Base-by-base conservation (phyloP, 139 green algal species). In the Eudorina sp. region DNA sequence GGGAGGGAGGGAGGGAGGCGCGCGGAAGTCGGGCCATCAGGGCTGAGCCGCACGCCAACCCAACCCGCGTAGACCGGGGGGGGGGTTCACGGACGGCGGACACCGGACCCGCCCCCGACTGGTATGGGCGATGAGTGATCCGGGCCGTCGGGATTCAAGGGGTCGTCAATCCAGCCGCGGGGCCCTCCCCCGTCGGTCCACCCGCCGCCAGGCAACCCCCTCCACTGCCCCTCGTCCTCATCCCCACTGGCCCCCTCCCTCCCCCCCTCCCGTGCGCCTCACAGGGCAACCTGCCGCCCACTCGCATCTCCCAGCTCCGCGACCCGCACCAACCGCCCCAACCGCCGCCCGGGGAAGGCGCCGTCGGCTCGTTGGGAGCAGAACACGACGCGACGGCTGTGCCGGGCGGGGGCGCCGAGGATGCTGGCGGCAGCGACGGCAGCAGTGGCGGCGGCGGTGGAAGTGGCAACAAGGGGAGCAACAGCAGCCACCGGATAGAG, bases 261-360 rank as follows among this genome's bases (percentile, higher is more conserved):
- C 7, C 73, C 25, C 25, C 31, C 5, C 29, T 83, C 34, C 4
- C 51, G 4, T 7, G 21, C 72, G 27, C 40, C 29, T 2, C 29
- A 55, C 73, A 73, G 75, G 60, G 36, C 78, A 76, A 27, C 0
- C 84, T 90, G 40, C 73, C 81, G 45, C 83, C 88, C 64, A 77
- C 84, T 34, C 68, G 88, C 40, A 46, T 82, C 6, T 84, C 60
- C 8, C 85, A 85, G 34, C 83, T 70, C 23, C 68, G 68, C 18
- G 29, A 69, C 46, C 89, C 83, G 73, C 89, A 92, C 66, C 69
- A 76, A 64, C 79, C 68, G 34, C 77, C 45, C 41, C 21, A 4
- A n/a, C n/a, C n/a, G n/a, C n/a, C 41, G 8, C 23, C 16, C 6
- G 36, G 9, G 38, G 36, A 48, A 18, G 45, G 7, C 7, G 41